These are phyloP conservation scores for Hymenoscyphus infarciens DNA, from an alignment of 2,329 filamentous ascomycete species.

Conservation along the genomic window DNA sequence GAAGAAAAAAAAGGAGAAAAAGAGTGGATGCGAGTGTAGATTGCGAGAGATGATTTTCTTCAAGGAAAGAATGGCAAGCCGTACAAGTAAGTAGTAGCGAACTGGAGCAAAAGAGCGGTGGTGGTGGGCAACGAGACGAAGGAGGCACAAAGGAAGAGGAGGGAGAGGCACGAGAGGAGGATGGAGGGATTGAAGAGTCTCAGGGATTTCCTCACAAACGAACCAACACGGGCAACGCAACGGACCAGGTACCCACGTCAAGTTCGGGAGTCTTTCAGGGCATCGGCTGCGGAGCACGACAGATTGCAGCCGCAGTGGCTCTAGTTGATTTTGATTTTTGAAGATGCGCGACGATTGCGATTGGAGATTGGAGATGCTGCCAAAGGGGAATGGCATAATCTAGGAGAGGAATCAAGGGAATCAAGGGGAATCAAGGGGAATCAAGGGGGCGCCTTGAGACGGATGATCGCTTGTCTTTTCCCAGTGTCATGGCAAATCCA, in stretches of 20 bases:
- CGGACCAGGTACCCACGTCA: conserved; percentile 1
- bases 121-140: not conserved
- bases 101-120: conserved; percentile 4
- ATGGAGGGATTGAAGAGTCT: not conserved
- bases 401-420: conserved; percentile 8
- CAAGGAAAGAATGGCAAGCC: conserved; percentile 19
- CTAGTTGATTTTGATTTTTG: too few relatives aligned
- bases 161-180: not conserved
- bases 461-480: conserved; percentile 7
- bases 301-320: too few relatives aligned
- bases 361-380: conserved; percentile 13
- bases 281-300: not conserved
- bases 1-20: conserved; percentile 13
- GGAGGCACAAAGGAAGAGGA: conserved; percentile 2
- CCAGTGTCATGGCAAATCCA: not conserved
- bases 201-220: not conserved
- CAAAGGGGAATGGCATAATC: conserved; percentile 21
- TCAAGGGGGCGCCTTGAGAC: conserved; percentile 15
- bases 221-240: conserved; percentile 4
- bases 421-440: too few relatives aligned
- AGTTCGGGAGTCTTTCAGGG: not conserved
- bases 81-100: conserved; percentile 10
- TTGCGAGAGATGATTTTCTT: conserved; percentile 10
- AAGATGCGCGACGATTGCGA: not conserved
- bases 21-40: conserved; percentile 12